A percentile compares a stretch with the other conserved stretches of the same genome.
These are phyloP conservation scores for Phialophora verrucosa DNA, from an alignment of 2,329 filamentous ascomycete species.

Conservation along the genomic window DNA sequence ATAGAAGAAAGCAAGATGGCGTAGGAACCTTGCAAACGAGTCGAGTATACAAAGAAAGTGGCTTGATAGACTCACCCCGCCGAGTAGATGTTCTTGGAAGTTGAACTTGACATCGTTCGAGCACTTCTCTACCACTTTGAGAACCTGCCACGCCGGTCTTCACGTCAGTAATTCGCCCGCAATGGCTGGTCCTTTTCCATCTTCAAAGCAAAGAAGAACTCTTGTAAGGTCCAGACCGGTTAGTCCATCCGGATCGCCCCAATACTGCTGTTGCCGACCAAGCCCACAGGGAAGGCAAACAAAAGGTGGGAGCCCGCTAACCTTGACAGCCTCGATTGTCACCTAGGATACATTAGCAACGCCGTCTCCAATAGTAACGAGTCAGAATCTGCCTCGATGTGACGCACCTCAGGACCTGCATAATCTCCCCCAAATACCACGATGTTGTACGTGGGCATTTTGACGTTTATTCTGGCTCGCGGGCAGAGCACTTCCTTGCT, in stretches of 20 bases:
- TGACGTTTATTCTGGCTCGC: background rate
- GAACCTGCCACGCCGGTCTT: slow-evolving; percentile 60
- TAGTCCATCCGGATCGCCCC: background rate
- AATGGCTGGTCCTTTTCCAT: background rate
- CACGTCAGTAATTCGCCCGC: background rate
- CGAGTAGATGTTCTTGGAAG: slow-evolving; percentile 86
- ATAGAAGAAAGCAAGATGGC: background rate
- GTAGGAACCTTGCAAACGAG: background rate
- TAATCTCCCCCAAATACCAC: slow-evolving; percentile 85
- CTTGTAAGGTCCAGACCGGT: background rate
- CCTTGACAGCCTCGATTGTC: slow-evolving; percentile 83
- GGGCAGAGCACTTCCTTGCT: background rate
- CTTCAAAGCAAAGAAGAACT: background rate
- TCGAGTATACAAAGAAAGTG: background rate
- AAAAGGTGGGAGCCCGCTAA: slow-evolving; percentile 49
- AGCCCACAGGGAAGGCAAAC: background rate
- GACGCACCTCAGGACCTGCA: slow-evolving; percentile 78
- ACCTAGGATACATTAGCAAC: slow-evolving; percentile 61
- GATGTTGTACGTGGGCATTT: slow-evolving; percentile 75
- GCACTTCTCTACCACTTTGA: slow-evolving; percentile 75
- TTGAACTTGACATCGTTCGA: slow-evolving; percentile 80
- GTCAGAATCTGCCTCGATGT: background rate
- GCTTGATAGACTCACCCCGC: slow-evolving; percentile 71
- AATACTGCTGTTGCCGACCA: background rate
- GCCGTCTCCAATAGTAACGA: background rate